Evolutionary conservation across 495 filamentous ascomycete genomes (phyloP), one percentile per base, ranked within the genome.

Genomic region (Pyrenula massariospora): DNA sequence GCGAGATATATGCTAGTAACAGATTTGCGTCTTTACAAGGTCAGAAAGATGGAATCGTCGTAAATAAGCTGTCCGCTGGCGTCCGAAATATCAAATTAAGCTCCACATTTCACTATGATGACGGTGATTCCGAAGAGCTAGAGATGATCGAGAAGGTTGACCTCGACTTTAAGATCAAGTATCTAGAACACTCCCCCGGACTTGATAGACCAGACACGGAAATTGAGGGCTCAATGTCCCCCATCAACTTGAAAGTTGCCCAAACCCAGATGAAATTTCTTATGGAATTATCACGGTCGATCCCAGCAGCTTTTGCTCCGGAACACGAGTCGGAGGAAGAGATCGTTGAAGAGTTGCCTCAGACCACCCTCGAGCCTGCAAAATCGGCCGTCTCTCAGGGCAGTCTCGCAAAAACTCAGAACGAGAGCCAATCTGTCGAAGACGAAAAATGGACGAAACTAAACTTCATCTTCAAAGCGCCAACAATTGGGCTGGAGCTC

Each of bases 91-190:
- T 96, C 55, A 82, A 88, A 36, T 68, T 98, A 48, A 95, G 90
- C 1, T 96, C 94, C 10, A 80, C 86, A 48, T 93, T 97, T 67
- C 81, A 96, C 65, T 96, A 91, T 59, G 70, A 76, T 11, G 79
- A 83, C 25, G 82, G 81, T 50, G 68, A 80, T 54, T 78, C 79
- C 0, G 92, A 98, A 68, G 91, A 95, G 63, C 76, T 97, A 22
- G 89, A 98, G 67, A 86, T 98, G 72, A 91, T 98, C 57, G 89
- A 97, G 64, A 91, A 96, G 60, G 89, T 97, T 15, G 92, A 97
- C 64, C 74, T 98, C 36, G 88, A 86, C 31, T 96, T 96, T 70
- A 86, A 85, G 53, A 82, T 97, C 57, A 95, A 86, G 22, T 91
- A 94, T 63, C 78, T 88, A 3, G 93, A 97, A 62, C 93, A 97